These are phyloP conservation scores for Sarocladiaceae sp. DNA, from an alignment of 2,329 filamentous ascomycete genomes.

Conservation along the genomic window DNA sequence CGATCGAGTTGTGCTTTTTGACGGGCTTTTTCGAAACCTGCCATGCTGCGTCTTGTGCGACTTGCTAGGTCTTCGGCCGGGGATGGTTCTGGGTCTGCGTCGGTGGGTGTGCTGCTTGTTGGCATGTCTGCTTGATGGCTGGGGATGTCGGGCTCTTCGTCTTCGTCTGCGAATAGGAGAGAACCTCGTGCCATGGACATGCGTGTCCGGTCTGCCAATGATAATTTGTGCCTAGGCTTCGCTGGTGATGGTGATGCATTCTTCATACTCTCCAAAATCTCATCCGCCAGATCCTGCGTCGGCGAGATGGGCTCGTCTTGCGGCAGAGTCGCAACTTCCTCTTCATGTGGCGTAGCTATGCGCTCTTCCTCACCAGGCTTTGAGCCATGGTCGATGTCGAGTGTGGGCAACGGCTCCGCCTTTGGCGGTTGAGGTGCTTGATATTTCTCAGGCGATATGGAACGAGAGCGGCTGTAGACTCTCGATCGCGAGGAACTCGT, in stretches of 20 bases:
- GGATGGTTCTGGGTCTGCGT: constrained; percentile 10
- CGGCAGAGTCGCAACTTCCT: constrained; percentile 6
- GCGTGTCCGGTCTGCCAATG: constrained; percentile 74
- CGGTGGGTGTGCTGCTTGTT: no score
- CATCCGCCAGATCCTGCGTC: constrained; percentile 49
- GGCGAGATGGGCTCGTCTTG: constrained; percentile 27
- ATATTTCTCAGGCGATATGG: background rate
- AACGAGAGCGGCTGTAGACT: background rate
- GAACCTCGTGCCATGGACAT: constrained; percentile 70
- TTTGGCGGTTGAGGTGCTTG: background rate
- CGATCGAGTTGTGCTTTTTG: constrained; percentile 58
- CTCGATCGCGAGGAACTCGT: background rate
- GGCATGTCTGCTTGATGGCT: no score
- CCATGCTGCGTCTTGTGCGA: constrained; percentile 59
- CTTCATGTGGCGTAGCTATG: background rate
- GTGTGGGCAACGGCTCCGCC: no score
- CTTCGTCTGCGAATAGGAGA: constrained; percentile 25
- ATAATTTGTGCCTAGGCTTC: constrained; percentile 53
- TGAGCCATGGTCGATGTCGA: no score
- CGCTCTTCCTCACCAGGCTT: no score
- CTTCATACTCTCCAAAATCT: constrained; percentile 52
- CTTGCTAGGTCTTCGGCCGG: constrained; percentile 45
- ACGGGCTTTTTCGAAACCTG: constrained; percentile 54
- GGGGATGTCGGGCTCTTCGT: constrained; percentile 20
- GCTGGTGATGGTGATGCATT: constrained; percentile 53